Base-by-base conservation (phyloP, 495 filamentous ascomycete species). In the Neurospora sp. region DNA sequence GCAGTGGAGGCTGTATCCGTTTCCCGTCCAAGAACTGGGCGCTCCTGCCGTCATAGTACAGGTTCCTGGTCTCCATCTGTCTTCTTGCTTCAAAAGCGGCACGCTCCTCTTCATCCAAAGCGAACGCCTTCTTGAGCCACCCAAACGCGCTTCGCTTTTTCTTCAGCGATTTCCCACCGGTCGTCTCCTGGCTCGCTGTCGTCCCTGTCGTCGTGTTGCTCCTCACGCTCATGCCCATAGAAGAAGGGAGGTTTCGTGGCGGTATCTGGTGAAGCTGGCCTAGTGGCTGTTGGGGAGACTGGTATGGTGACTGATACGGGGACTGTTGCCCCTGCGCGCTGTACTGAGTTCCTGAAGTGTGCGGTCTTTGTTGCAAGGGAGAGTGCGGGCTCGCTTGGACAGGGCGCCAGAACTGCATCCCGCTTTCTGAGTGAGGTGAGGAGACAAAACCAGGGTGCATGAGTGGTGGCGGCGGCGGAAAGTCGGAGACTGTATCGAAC, bases 61-160 rank as follows among this genome's bases (percentile, higher is more conserved):
- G 80, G 68, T 84, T 83, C 39, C 72, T 73, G 27, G 73, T 44
- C 74, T 83, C 79, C 70, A 82, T 79, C 31, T 76, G 78, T 75
- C 79, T 83, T 73, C 80, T 82, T 42, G 81, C 79, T 71, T 87
- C 86, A 66, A 88, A 88, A 46, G 83, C 82, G 12, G 81, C 80
- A 20, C 83, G 82, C 74, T 88, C 87, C 75, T 88, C 87, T 16
- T 88, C 87, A 68, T 87, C 86, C 38, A 88, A 78, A 4, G 83
- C 82, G 41, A 88, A 88, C 22, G 86, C 86, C 79, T 88, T 88
- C 77, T 87, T 88, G 35, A 88, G 77, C 87, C 87, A 88, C 18
- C 86, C 86, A 71, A 88, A 88, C 9, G 85, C 86, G 77, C 87
- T 88, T 37, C 85, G 80, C 80, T 88, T 88, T 82, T 88, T 88